Conservation (phyloP, 163 green algal genomes). For the Chlorella variabilis region DNA sequence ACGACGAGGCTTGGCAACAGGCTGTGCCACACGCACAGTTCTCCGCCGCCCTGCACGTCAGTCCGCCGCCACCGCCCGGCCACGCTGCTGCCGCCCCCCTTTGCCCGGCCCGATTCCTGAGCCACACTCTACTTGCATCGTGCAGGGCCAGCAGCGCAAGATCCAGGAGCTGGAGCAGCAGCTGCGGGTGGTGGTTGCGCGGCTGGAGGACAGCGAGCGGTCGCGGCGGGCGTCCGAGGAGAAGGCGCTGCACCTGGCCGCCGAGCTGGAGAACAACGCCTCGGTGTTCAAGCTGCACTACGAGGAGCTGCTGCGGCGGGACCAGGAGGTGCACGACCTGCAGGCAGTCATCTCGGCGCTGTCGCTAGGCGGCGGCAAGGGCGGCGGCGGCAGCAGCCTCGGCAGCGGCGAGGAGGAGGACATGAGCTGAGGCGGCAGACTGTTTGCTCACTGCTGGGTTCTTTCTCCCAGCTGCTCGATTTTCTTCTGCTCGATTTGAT, state of each 20-base stretch:
- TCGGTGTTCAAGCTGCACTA: slow-evolving; percentile 46
- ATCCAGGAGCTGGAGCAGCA: slow-evolving; percentile 35
- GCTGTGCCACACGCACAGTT: slow-evolving; percentile 28
- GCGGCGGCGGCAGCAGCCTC: neutral
- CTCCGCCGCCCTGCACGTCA: neutral
- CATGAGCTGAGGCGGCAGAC: too few species aligned
- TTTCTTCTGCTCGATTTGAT: too few species aligned
- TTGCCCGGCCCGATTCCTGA: too few species aligned
- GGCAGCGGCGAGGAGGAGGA: neutral
- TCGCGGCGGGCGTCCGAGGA: slow-evolving; percentile 2
- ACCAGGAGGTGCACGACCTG: slow-evolving; percentile 37
- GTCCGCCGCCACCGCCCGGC: neutral
- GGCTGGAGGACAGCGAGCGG: slow-evolving; percentile 33
- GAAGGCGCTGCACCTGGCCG: neutral
- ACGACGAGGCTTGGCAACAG: slow-evolving; percentile 28
- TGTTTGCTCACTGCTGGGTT: too few species aligned
- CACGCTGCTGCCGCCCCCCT: too few species aligned
- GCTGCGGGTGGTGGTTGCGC: neutral
- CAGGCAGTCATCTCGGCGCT: slow-evolving; percentile 32
- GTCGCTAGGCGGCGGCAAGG: slow-evolving; percentile 16
- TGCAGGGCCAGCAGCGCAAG: slow-evolving; percentile 35
- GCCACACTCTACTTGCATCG: neutral
- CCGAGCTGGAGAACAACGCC: slow-evolving; percentile 36
- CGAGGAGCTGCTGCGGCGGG: slow-evolving; percentile 43
- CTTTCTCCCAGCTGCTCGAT: too few species aligned